Percentiles rank a stretch among this genome's conserved stretches.
Conservation (phyloP, 2,329 filamentous ascomycete genomes). For the Aureobasidium leucospermi region DNA sequence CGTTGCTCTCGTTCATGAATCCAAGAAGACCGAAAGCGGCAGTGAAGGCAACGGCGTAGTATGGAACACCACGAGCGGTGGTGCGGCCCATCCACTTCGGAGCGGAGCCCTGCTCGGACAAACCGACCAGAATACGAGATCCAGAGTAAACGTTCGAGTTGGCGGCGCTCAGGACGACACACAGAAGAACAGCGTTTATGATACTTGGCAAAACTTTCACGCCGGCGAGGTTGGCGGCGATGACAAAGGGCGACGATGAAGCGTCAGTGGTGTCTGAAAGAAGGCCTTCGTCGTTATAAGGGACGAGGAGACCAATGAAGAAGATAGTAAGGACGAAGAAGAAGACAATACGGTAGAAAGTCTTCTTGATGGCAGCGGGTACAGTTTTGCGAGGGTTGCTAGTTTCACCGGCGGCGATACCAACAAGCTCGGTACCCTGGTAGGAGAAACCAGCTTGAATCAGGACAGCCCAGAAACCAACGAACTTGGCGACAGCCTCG, state of each 20-base stretch:
- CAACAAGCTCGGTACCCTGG: constrained; percentile 47
- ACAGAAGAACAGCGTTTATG: constrained; percentile 51
- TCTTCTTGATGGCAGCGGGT: constrained; percentile 29
- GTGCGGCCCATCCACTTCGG: constrained; percentile 37
- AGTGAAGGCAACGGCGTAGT: constrained; percentile 38
- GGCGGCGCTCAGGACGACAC: constrained; percentile 63
- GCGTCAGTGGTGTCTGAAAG: constrained; percentile 34
- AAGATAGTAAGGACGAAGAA: constrained; percentile 31
- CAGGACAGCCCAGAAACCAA: constrained; percentile 50
- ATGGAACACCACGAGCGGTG: constrained; percentile 37
- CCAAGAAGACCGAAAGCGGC: constrained; percentile 57
- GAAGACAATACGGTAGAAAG: constrained; percentile 30
- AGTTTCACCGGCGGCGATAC: constrained; percentile 46
- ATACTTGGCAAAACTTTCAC: constrained; percentile 54
- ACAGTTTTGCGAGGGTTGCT: constrained; percentile 44
- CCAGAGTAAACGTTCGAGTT: constrained; percentile 47
- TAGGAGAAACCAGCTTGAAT: constrained; percentile 52
- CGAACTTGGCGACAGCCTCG: constrained; percentile 27
- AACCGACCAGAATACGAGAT: constrained; percentile 61
- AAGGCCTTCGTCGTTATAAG: constrained; percentile 29
- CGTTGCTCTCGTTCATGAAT: constrained; percentile 72
- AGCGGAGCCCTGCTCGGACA: constrained; percentile 44
- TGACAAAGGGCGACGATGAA: constrained; percentile 58
- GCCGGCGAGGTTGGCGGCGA: constrained; percentile 55
- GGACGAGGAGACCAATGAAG: constrained; percentile 30